Base-by-base conservation (phyloP, 768 basidiomycete genomes). In the Lentinus brumalis region DNA sequence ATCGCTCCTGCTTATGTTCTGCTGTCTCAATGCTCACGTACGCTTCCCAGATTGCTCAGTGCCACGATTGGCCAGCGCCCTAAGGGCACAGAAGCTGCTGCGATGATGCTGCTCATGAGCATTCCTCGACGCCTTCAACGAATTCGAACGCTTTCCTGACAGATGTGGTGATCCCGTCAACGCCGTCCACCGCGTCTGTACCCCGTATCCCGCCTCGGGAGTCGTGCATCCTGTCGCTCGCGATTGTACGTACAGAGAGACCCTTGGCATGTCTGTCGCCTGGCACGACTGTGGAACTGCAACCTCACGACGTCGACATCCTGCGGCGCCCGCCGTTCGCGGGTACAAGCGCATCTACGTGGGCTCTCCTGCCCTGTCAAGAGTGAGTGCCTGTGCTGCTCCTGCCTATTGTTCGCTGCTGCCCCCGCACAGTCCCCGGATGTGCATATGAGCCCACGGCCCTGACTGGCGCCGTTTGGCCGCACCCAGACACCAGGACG, bases 161-260 rank as follows among this genome's bases (percentile, higher is more conserved):
- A 56, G 55, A 47, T 56, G 55, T 32, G 54, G 10, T 55, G 55
- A 47, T 53, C 41, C 53, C 39, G 53, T 53, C 52, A 53, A 5
- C 10, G 10, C 46, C 10, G n/a, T 18, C n/a, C n/a, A n/a, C 7
- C 46, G 21, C 10, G 10, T 21, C 26, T 8, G 42, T 18, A 16
- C 42, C 42, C 42, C 8, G 15, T 15, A 44, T 18, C 42, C 42
- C 42, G 42, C 5, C 42, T 14, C n/a, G n/a, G n/a, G n/a, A n/a
- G n/a, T n/a, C 18, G 15, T 6, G 42, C 42, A 2, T 44, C 18
- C 1, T 11, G 35, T 35, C 11, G 35, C 35, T 3, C 35, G 35
- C 35, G 35, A 35, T 35, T 35, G 35, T 35, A 35, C 35, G 35
- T 35, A 35, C 35, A 35, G 35, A 35, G 35, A 11, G 35, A 35